These are phyloP conservation scores for Penicillium thymicola DNA, from an alignment of 2,329 filamentous ascomycete genomes.

Conservation along the genomic window DNA sequence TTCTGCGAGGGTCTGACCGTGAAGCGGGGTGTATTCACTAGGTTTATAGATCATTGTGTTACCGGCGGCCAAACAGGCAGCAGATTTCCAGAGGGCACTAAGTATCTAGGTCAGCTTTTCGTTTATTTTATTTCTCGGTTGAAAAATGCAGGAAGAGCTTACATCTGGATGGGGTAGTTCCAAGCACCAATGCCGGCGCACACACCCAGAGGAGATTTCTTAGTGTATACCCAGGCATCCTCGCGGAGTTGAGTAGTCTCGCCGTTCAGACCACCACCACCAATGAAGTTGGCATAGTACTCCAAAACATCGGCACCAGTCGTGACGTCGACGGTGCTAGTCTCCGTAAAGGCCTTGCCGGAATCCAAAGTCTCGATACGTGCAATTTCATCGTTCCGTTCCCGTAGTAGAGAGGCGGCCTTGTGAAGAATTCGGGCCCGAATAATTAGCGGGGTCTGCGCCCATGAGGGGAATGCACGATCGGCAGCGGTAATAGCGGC, in stretches of 20 bases:
- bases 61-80: slow-evolving; percentile 77
- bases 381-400: slow-evolving; percentile 76
- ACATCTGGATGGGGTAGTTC: slow-evolving; percentile 90
- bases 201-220: slow-evolving; percentile 76
- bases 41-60: slow-evolving; percentile 93
- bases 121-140: too few relatives aligned
- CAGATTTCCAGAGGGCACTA: slow-evolving; percentile 79
- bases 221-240: slow-evolving; percentile 78
- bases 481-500: slow-evolving; percentile 68
- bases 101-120: slow-evolving; percentile 1
- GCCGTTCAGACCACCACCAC: slow-evolving; percentile 73
- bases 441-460: slow-evolving; percentile 67
- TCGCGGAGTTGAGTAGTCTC: slow-evolving; percentile 71
- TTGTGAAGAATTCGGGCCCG: slow-evolving; percentile 75
- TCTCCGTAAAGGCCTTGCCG: slow-evolving; percentile 81
- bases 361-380: slow-evolving; percentile 79
- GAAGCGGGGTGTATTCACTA: slow-evolving; percentile 82
- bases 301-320: slow-evolving; percentile 83
- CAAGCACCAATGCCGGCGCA: slow-evolving; percentile 85
- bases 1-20: slow-evolving; percentile 70
- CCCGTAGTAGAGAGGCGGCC: slow-evolving; percentile 69
- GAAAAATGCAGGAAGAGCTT: slow-evolving; percentile 10
- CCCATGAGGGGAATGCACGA: slow-evolving; percentile 72
- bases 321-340: slow-evolving; percentile 75
- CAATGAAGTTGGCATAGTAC: slow-evolving; percentile 78